Conservation (phyloP, 78 protist species). For the Emiliania huxleyi region DNA sequence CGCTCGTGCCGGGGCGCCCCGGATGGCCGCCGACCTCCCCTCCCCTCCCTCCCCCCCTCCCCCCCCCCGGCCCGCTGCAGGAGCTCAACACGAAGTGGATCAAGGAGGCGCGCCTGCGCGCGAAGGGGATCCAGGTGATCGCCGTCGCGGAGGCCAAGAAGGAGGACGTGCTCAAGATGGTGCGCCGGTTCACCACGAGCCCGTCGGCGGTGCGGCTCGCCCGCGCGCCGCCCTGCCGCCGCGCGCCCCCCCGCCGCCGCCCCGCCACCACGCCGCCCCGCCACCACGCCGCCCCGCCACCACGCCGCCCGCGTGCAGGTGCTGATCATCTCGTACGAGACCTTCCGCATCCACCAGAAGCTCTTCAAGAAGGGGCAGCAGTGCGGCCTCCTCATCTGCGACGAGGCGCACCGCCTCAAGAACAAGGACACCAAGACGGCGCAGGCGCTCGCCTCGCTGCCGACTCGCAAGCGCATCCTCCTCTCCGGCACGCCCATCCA, state of each 20-base stretch:
- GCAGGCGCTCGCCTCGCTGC: conserved; percentile 55
- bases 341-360: neutral
- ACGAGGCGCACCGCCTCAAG: conserved; percentile 53
- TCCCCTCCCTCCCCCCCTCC: no score
- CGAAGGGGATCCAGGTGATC: neutral
- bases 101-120: neutral
- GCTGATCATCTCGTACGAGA: neutral
- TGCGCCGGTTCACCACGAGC: neutral
- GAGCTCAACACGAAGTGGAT: neutral
- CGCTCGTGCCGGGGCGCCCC: no score
- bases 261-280: no score
- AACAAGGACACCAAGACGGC: conserved; percentile 53
- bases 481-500: conserved; percentile 91
- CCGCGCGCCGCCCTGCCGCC: no score
- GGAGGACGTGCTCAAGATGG: neutral
- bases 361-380: neutral
- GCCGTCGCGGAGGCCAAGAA: conserved; percentile 6
- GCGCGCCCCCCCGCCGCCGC: no score
- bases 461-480: conserved; percentile 46
- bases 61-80: no score
- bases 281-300: no score
- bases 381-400: conserved; percentile 36
- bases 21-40: no score
- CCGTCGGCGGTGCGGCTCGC: neutral
- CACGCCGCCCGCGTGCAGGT: no score